These are phyloP conservation scores for cucumber (Cucumis sativus) DNA, from an alignment of 306 rosid species.

Conservation along the genomic window Cucumber_9930_V3 NC_026661.2:12808001-12808500, in stretches of 20 bases:
- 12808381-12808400: neutral
- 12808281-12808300: neutral
- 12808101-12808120: neutral
- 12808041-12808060: constrained; percentile 78
- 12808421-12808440: neutral
- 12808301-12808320: neutral
- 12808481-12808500: neutral
- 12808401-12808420: neutral
- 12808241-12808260: neutral
- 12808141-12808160: neutral
- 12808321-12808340: neutral
- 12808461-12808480: too few relatives aligned
- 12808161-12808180: neutral
- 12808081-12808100: constrained; percentile 40
- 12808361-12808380: neutral
- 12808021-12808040: constrained; percentile 91
- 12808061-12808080: constrained; percentile 89
- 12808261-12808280: neutral
- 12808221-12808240: neutral
- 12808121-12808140: neutral
- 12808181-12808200: neutral
- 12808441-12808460: neutral
- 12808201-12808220: neutral
- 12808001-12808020: constrained; percentile 94
- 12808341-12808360: neutral